A percentile compares a stretch with the other conserved stretches of the same genome.
phyloP scores from a whole-genome alignment of 176 grass and related monocot species.

The Thalia dealbata region DNA sequence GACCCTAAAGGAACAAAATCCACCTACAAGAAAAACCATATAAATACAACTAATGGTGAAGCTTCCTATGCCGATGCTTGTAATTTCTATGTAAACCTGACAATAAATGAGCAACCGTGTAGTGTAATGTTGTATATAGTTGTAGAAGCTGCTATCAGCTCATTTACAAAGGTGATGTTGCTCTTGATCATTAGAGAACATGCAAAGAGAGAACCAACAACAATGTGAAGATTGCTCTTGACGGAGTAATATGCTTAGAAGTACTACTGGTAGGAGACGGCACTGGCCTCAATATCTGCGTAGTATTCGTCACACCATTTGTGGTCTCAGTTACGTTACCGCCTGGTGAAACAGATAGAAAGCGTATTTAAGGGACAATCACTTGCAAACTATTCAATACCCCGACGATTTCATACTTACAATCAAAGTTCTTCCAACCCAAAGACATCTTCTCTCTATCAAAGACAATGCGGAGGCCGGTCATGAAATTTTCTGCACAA shows the following conservation, averaged over 20 bases:
- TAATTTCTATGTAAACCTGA: too few species aligned
- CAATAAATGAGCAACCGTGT: too few species aligned
- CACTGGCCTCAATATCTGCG: background rate
- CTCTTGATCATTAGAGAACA: too few species aligned
- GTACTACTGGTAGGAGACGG: background rate
- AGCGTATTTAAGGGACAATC: background rate
- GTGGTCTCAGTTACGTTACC: background rate
- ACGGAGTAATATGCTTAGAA: background rate
- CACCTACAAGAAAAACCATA: too few species aligned
- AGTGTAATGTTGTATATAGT: too few species aligned
- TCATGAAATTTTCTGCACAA: slow-evolving; percentile 81
- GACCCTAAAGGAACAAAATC: too few species aligned
- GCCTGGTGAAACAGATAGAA: background rate
- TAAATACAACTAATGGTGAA: too few species aligned
- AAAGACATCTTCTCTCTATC: slow-evolving; percentile 62
- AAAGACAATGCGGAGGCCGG: slow-evolving; percentile 57
- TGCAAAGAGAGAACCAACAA: background rate
- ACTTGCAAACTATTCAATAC: background rate
- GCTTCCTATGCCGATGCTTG: too few species aligned
- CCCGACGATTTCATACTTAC: slow-evolving; percentile 25
- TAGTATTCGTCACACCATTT: background rate
- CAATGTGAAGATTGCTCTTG: background rate
- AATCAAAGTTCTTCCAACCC: slow-evolving; percentile 80
- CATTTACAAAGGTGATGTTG: too few species aligned
- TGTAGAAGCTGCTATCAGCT: too few species aligned